Conservation (phyloP, 768 basidiomycete species). For the Pleurotus ostreatus region DNA sequence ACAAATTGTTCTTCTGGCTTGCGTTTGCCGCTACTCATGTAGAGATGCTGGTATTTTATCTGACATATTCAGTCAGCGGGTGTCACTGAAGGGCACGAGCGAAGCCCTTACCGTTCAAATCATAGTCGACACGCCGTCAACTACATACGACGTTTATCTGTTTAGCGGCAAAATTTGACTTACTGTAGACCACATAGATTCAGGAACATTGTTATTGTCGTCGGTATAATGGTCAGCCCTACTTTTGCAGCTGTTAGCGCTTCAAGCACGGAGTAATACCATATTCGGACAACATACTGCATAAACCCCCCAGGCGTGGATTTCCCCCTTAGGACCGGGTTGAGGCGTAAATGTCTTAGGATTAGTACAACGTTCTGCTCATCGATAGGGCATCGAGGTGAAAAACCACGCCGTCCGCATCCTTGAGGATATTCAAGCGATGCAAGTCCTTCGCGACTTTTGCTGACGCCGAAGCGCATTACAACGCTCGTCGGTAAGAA, state of each 20-base stretch:
- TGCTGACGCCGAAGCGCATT: no score
- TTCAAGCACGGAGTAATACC: background rate
- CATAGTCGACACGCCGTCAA: conserved; percentile 16
- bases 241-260: background rate
- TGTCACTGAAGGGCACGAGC: background rate
- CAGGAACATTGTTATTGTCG: background rate
- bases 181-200: background rate
- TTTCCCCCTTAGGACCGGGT: conserved; percentile 22
- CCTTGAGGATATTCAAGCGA: conserved; percentile 16
- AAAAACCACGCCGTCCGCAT: conserved; percentile 9
- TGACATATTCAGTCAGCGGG: background rate
- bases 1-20: conserved; percentile 22
- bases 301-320: conserved; percentile 27
- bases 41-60: conserved; percentile 16
- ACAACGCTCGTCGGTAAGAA: no score
- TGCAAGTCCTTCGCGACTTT: no score
- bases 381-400: background rate
- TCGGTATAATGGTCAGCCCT: conserved; percentile 4
- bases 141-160: conserved; percentile 1
- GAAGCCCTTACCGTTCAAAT: conserved; percentile 14
- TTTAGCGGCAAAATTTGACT: background rate
- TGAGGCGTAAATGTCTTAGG: conserved; percentile 16
- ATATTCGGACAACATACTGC: conserved; percentile 11
- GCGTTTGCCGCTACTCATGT: conserved; percentile 2
- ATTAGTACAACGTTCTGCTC: conserved; percentile 11